Evolutionary conservation across 345 rosid genomes (phyloP), one percentile per base, ranked within the genome.

Genomic region (Sonneratia caseolaris): DNA sequence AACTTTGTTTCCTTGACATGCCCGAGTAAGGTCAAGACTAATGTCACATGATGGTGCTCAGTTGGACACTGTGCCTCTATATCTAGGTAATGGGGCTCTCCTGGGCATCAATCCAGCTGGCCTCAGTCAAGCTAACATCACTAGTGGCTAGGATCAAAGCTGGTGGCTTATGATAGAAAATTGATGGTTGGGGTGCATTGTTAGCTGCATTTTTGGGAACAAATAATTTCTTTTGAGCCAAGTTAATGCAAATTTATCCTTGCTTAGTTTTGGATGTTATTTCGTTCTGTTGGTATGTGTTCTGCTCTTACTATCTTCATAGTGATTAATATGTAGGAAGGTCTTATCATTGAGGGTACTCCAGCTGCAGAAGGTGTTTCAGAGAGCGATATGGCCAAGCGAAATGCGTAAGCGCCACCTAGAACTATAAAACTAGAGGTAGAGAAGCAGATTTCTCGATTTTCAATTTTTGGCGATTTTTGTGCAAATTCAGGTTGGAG

Each of bases 331-430:
- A 40, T 74, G 76, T 81, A 94, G 98, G 98, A 94, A 84, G 98
- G 97, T 64, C 80, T 84, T 79, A 86, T 94, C 68, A 80, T 87
- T 48, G 97, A 95, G 72, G 97, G 93, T 66, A 86, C 97, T 73
- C 87, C 89, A 68, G 97, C 99, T 79, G 87, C 97, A 73, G 80
- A 83, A 82, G 97, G 91, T 80, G 92, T 95, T 78, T 95, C 97
- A 66, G 83, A 84, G 24, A 83, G 82, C 72, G 99, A 90, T 81
- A 84, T 90, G 90, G 84, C 80, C 72, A 88, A 83, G 74, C 89
- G 96, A 24, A 76, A 87, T 80, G 68, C 36, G 97, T 86, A 83
- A 75, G 85, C 53, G 7, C 37, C 48, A 73, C 72, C 37, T 19
- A 62, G 38, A 27, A 27, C 12, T n/a, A 13, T 27, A 62, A 27